Evolutionary conservation across 2,329 filamentous ascomycete genomes (phyloP).

Genomic region (Eutypa lata): DNA sequence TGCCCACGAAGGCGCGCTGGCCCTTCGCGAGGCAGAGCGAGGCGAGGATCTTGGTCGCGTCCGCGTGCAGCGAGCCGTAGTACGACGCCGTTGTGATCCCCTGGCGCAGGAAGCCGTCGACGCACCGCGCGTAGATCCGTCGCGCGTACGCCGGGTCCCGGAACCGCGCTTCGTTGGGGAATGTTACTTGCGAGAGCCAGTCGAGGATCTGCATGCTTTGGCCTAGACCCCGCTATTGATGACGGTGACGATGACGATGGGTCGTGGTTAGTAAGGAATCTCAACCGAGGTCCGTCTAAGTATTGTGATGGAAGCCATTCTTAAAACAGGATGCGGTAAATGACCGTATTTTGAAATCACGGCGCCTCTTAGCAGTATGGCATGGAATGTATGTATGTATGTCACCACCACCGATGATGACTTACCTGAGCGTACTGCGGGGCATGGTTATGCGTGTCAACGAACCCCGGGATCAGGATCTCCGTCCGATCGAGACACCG

Average conservation of each 20-base stretch:
- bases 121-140: conserved; percentile 47
- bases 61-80: conserved; percentile 54
- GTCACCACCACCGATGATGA: conserved; percentile 39
- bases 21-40: conserved; percentile 49
- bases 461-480: conserved; percentile 57
- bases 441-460: conserved; percentile 69
- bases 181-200: conserved; percentile 64
- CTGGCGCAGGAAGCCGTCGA: conserved; percentile 58
- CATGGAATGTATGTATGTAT: no score
- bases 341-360: no score
- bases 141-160: conserved; percentile 49
- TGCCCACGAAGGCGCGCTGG: conserved; percentile 59
- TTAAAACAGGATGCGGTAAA: no score
- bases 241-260: no score
- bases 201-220: conserved; percentile 54
- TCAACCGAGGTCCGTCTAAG: no score
- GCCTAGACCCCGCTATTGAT: conserved; percentile 39
- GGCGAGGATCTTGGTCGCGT: conserved; percentile 55
- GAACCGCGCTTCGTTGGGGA: conserved; percentile 62
- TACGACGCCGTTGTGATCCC: conserved; percentile 62
- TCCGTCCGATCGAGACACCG: conserved; percentile 36
- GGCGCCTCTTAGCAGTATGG: no score
- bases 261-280: no score
- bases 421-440: conserved; percentile 45
- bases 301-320: no score